These are phyloP conservation scores for Metschnikowia dekortorum DNA, from an alignment of 805 yeast species.

Conservation along the genomic window DNA sequence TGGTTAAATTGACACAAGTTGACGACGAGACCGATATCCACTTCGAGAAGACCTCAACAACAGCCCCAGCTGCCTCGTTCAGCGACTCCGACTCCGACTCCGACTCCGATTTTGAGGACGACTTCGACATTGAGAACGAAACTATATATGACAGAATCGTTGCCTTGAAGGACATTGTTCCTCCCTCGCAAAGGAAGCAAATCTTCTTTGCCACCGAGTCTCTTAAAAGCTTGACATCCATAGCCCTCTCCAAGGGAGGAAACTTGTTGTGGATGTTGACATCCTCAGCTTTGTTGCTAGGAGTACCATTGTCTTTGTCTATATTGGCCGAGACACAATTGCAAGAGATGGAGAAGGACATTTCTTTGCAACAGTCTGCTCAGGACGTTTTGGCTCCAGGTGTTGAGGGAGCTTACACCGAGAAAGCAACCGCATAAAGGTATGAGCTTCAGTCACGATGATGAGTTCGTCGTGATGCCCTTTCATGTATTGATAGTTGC, in stretches of 20 bases:
- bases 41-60: conserved; percentile 31
- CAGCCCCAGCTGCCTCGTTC: conserved; percentile 26
- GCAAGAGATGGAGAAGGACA: conserved; percentile 89
- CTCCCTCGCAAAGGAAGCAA: conserved; percentile 73
- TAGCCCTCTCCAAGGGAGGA: conserved; percentile 61
- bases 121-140: conserved; percentile 74
- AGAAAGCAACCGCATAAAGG: conserved; percentile 24
- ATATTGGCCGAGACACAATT: conserved; percentile 91
- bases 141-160: conserved; percentile 79
- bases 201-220: conserved; percentile 32
- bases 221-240: conserved; percentile 27
- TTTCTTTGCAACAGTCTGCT: conserved; percentile 74
- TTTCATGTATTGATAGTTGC: background rate
- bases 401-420: conserved; percentile 43
- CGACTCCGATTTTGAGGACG: conserved; percentile 60
- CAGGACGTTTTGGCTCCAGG: conserved; percentile 72
- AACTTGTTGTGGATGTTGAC: conserved; percentile 79
- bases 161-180: conserved; percentile 87
- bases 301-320: conserved; percentile 88
- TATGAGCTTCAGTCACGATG: conserved; percentile 2
- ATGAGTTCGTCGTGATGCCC: background rate
- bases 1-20: conserved; percentile 76
- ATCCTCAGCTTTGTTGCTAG: conserved; percentile 77
- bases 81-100: conserved; percentile 40
- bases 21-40: conserved; percentile 49